Evolutionary conservation across 139 green algal species (phyloP), one percentile per base, ranked within the genome.

Genomic region (Picochlorum costavermella): DNA sequence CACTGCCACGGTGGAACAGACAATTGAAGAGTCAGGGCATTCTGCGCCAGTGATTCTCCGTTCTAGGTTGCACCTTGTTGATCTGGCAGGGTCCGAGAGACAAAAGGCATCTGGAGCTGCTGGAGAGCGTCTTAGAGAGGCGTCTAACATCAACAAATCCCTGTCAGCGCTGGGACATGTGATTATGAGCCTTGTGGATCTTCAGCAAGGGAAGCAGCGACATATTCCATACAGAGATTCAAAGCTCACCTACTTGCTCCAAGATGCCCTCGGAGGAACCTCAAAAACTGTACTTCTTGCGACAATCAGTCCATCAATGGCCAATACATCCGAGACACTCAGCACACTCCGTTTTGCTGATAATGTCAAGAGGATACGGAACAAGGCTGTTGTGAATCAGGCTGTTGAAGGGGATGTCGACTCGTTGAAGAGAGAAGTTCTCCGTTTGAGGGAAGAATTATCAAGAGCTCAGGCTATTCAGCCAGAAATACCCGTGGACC

Each of bases 161-260:
- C 75, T 98, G 5, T 94, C 82, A 37, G 23, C 62, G 3, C 60
- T 66, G 29, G 93, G 94, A 6, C 75, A 86, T 9, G 94, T 99
- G 17, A 97, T 98, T 69, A 88, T 81, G 62, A 72, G 75, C 66
- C 77, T 96, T 58, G 81, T 89, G 36, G 83, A 94, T 49, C 65
- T 72, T 12, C 80, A 92, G 72, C 73, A 79, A 17, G 63, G 71
- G 25, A 43, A 68, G 43, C 36, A 70, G 1, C 62, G 75, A 10
- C 93, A 97, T 70, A 76, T 98, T 9, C 94, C 94, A 3, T 99
- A 97, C 80, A 72, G 94, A 6, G 91, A 98, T 82, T 94, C 82
- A 26, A 87, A 90, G 61, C 86, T 99, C 16, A 99, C 94, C 1
- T 96, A 93, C 71, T 82, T 99, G 51, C 83, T 99, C n/a, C 87